These are phyloP conservation scores for Aspergillus caelatus DNA, from an alignment of 2,329 filamentous ascomycete species.

Conservation along the genomic window DNA sequence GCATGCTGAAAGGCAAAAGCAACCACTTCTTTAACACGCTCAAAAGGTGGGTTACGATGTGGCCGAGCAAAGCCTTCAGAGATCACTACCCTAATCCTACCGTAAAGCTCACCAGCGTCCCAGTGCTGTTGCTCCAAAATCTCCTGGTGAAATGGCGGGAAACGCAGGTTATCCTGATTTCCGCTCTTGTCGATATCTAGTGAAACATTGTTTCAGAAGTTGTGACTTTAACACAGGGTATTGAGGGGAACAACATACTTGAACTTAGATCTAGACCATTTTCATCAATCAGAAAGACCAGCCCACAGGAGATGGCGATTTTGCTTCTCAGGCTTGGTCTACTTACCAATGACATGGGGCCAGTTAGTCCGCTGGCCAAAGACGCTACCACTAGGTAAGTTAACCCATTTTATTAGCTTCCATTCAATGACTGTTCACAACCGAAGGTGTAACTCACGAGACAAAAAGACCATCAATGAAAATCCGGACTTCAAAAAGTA, in stretches of 20 bases:
- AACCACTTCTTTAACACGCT: slow-evolving; percentile 71
- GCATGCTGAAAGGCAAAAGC: slow-evolving; percentile 86
- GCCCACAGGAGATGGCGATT: background rate
- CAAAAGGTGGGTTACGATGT: slow-evolving; percentile 55
- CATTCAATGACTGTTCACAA: background rate
- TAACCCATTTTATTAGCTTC: slow-evolving; percentile 1
- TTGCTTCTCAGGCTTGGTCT: background rate
- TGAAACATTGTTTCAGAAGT: slow-evolving; percentile 3
- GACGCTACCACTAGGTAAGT: slow-evolving; percentile 53
- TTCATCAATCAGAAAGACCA: background rate
- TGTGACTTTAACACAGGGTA: too few species aligned
- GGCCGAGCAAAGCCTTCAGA: slow-evolving; percentile 69
- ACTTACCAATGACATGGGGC: slow-evolving; percentile 57
- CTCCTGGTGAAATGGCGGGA: slow-evolving; percentile 72
- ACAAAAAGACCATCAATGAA: slow-evolving; percentile 68
- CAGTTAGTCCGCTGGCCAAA: slow-evolving; percentile 56
- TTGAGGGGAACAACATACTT: slow-evolving; percentile 30
- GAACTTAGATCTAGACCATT: slow-evolving; percentile 36
- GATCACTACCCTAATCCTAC: slow-evolving; percentile 75
- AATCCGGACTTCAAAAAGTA: slow-evolving; percentile 68
- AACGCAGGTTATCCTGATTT: slow-evolving; percentile 65
- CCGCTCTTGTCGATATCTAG: slow-evolving; percentile 56
- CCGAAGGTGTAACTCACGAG: slow-evolving; percentile 54
- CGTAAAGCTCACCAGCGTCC: slow-evolving; percentile 70
- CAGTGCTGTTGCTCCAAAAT: slow-evolving; percentile 71